Conservation (phyloP, 306 rosid genomes). For the Lablab purpureus region DNA sequence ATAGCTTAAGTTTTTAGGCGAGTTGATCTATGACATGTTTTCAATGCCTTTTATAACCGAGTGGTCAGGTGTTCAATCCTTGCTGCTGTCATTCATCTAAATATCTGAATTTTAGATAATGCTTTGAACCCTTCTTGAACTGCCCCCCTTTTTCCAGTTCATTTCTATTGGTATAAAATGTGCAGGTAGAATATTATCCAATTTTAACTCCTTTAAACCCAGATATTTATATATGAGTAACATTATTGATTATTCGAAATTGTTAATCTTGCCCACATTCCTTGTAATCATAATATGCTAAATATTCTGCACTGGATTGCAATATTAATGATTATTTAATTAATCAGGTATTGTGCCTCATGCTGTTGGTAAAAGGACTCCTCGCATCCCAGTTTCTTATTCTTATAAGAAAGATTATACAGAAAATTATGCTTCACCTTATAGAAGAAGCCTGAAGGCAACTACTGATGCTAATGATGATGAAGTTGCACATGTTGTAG, state of each 20-base stretch:
- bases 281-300: constrained; percentile 2
- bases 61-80: neutral
- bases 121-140: neutral
- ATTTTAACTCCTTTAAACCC: neutral
- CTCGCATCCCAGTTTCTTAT: constrained; percentile 72
- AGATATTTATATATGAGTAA: constrained; percentile 17
- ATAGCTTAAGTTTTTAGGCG: neutral
- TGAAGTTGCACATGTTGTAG: constrained; percentile 52
- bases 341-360: constrained; percentile 74
- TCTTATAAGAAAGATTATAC: constrained; percentile 55
- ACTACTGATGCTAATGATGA: constrained; percentile 61
- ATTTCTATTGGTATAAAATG: constrained; percentile 14
- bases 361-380: constrained; percentile 88
- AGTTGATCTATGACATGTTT: constrained; percentile 11
- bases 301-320: constrained; percentile 34
- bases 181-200: constrained; percentile 19
- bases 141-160: constrained; percentile 9
- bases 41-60: neutral
- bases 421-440: constrained; percentile 55
- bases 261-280: constrained; percentile 1
- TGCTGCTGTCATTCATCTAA: neutral
- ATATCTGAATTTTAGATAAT: neutral
- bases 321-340: constrained; percentile 40
- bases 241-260: neutral
- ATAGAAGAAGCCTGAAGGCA: constrained; percentile 60